These are phyloP conservation scores for barrel medic (Medicago truncatula) DNA, from an alignment of 306 rosid genomes.

Conservation along the genomic window DNA sequence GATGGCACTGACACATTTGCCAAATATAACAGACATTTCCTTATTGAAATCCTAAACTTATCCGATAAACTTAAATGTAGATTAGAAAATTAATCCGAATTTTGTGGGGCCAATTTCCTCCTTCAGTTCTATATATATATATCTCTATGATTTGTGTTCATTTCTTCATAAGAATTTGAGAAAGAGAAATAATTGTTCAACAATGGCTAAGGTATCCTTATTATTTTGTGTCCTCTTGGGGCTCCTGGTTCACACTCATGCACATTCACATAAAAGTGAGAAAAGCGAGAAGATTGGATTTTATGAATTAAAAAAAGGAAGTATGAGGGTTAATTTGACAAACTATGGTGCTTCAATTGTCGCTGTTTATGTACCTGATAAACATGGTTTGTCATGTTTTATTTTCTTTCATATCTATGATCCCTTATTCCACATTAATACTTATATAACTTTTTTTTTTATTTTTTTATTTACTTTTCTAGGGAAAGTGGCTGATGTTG, in stretches of 20 bases:
- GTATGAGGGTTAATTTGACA: conserved; percentile 35
- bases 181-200: conserved; percentile 2
- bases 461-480: not conserved
- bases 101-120: not conserved
- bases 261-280: conserved; percentile 12
- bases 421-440: not conserved
- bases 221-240: conserved; percentile 12
- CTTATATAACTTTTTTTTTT: not conserved
- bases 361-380: conserved; percentile 43
- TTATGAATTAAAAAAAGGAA: conserved; percentile 42
- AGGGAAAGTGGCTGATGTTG: conserved; percentile 50
- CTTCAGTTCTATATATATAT: not conserved
- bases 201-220: conserved; percentile 30
- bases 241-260: conserved; percentile 15
- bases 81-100: not conserved
- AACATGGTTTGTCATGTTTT: conserved; percentile 40
- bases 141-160: not conserved
- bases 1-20: not conserved
- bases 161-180: not conserved
- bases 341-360: conserved; percentile 53
- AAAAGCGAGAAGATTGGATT: conserved; percentile 33
- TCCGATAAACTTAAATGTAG: not conserved
- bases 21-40: not conserved
- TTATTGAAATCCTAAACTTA: not conserved
- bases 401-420: not conserved